Base-by-base conservation (phyloP, 2,329 filamentous ascomycete species). In the Stemphylium lycopersici region DNA sequence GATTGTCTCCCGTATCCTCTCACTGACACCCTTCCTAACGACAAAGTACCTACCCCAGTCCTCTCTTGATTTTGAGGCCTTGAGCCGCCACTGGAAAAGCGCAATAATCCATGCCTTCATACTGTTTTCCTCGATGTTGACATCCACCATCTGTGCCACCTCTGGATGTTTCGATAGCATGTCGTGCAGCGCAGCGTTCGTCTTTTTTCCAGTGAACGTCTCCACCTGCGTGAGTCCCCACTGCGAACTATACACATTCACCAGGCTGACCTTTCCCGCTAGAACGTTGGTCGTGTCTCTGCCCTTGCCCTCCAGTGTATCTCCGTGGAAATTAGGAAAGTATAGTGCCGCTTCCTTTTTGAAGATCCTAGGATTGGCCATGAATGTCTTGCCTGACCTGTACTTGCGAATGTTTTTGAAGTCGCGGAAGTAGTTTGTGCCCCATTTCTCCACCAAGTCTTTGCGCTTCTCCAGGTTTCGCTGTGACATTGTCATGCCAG, bases 391-490 rank as follows among this genome's bases (percentile, higher is more conserved):
- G 69, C 95, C 95, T 67, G 92, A 86, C 77, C 83, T 78, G 62
- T 95, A 88, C 62, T 77, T 75, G 20, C 88, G 82, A 76, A 97
- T 84, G 77, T 96, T 95, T 55, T 85, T 86, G 90, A 92, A 97
- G 81, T 99, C 93, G 74, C 92, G 90, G 79, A 96, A 99, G 77
- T 99, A 99, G 2, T 93, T 93, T 54, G 90, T 90, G 16, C 88
- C 81, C 70, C 96, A 88, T 73, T 91, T 87, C 63, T 85, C 83
- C 39, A 90, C 90, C 48, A 98, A 80, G 71, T 91, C 82, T 65
- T 90, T 84, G 61, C 93, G 85, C 62, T 87, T 84, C 61, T 84
- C 81, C 6, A 97, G 77, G 72, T 98, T 93, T 31, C 70, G 67
- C 48, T 73, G 61, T 24, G 53, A 58, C 61, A 70, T 57, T 7